A percentile compares a stretch with the other conserved stretches of the same genome.
Evolutionary conservation across 1,139 yeast genomes (phyloP).

Genomic region (Protomyces lactucae-debilis): DNA sequence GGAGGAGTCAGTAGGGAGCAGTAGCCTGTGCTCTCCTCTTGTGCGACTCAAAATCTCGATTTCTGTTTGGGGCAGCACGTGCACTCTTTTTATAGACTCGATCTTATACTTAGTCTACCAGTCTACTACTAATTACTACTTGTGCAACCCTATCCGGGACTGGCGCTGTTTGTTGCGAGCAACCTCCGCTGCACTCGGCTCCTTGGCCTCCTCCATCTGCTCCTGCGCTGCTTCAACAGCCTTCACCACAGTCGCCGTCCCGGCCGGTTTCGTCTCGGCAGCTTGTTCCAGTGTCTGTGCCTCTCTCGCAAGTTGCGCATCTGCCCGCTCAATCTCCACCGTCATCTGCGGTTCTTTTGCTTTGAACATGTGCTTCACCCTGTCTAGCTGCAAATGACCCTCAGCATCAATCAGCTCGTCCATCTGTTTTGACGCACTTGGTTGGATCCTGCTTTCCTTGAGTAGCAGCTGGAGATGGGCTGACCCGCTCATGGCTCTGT

Average conservation of each 20-base stretch:
- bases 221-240: not conserved
- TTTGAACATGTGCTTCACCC: not conserved
- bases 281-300: not conserved
- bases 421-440: constrained; percentile 1
- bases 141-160: constrained; percentile 18
- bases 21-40: too few species aligned
- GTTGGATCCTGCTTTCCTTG: constrained; percentile 1
- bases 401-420: constrained; percentile 5
- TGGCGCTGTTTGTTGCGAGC: not conserved
- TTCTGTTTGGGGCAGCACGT: too few species aligned
- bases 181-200: not conserved
- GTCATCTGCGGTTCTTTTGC: constrained; percentile 8
- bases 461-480: constrained; percentile 9
- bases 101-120: too few species aligned
- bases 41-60: too few species aligned
- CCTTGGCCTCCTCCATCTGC: not conserved
- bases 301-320: constrained; percentile 5
- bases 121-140: not conserved
- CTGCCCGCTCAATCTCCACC: constrained; percentile 20
- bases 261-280: not conserved
- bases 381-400: not conserved
- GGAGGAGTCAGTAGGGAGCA: too few species aligned
- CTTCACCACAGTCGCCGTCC: not conserved
- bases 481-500: constrained; percentile 44
- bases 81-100: too few species aligned